Conservation (phyloP, 2,329 filamentous ascomycete species). For the Xylaria arbuscula region DNA sequence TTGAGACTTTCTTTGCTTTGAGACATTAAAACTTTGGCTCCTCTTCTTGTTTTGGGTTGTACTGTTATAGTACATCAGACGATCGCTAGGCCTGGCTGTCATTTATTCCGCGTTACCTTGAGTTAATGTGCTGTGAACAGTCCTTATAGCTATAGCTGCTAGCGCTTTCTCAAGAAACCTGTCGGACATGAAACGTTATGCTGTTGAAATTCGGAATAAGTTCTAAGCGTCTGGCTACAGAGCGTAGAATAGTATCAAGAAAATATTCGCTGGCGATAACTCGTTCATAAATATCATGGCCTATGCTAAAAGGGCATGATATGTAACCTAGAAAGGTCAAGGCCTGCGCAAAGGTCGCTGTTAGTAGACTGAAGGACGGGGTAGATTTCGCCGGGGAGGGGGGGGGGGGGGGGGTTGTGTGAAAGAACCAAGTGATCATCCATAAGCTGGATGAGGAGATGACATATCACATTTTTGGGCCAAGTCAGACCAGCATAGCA, state of each 20-base stretch:
- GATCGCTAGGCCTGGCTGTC: neutral
- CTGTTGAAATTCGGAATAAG: neutral
- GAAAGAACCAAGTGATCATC: neutral
- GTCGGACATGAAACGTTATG: neutral
- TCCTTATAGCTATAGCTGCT: neutral
- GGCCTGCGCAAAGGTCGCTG: neutral
- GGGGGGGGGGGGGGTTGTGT: neutral
- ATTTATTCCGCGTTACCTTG: neutral
- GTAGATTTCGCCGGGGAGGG: no score
- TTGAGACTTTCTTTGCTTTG: no score
- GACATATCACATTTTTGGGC: neutral
- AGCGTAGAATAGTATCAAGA: neutral
- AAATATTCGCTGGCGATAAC: neutral
- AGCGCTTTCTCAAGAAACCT: neutral
- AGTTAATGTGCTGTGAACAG: neutral
- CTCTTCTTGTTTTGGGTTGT: neutral
- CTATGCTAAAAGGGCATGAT: neutral
- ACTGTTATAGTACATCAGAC: no score
- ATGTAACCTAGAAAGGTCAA: neutral
- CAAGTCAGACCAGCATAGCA: neutral
- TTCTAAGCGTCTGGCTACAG: neutral
- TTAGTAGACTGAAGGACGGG: neutral
- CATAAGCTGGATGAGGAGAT: neutral
- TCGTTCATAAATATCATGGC: neutral
- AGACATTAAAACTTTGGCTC: neutral